Evolutionary conservation across 139 green algal genomes (phyloP).

Genomic region (Volvox reticuliferus): DNA sequence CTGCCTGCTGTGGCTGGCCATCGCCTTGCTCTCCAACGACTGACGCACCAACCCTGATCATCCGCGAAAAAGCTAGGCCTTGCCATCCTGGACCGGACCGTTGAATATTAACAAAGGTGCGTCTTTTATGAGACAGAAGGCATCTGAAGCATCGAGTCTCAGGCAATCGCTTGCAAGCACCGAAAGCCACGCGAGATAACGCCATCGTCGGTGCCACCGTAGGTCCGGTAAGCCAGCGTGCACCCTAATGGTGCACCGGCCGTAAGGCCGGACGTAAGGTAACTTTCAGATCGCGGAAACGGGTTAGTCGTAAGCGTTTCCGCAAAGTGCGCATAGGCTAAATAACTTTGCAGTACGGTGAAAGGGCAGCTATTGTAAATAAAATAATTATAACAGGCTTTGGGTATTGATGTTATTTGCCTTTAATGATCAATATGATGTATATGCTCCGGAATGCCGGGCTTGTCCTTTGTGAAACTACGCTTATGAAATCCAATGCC

Average conservation of each 20-base stretch:
- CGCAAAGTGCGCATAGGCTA: background rate
- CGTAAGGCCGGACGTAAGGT: background rate
- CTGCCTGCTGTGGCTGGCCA: background rate
- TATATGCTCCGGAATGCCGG: background rate
- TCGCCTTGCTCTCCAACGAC: conserved; percentile 19
- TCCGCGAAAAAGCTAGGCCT: background rate
- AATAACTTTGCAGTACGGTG: too few relatives aligned
- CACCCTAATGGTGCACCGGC: background rate
- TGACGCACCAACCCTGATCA: background rate
- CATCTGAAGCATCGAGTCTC: background rate
- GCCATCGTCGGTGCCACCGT: conserved; percentile 4
- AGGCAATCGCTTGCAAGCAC: background rate
- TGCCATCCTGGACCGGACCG: background rate
- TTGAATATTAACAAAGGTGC: background rate
- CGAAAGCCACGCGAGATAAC: background rate
- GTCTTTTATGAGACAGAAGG: background rate
- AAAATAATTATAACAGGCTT: too few relatives aligned
- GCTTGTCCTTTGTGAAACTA: too few relatives aligned
- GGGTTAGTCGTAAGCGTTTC: background rate
- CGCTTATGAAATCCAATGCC: too few relatives aligned
- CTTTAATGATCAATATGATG: background rate
- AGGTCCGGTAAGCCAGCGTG: background rate
- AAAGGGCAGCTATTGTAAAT: too few relatives aligned
- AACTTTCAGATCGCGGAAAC: background rate
- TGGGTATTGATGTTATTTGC: too few relatives aligned